Evolutionary conservation across 345 rosid species (phyloP), one percentile per base, ranked within the genome.

Genomic region (Bruguiera sexangula): DNA sequence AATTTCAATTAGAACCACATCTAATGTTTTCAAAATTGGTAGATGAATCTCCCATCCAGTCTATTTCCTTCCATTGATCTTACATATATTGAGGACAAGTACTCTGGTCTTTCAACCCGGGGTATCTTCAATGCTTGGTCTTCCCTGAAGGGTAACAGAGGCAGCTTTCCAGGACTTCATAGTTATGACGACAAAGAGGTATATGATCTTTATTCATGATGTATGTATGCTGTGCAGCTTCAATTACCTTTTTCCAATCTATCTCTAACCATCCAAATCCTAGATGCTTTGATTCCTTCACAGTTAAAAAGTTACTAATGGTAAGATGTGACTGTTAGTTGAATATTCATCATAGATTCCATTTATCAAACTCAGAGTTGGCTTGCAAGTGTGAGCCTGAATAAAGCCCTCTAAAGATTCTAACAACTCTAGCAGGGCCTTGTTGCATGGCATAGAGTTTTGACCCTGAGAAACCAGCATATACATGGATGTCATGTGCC

Each of bases 1-100:
- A 53, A 22, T 68, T 46, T 69, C 65, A 26, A 27, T 68, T 48
- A 67, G 48, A 11, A 37, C 43, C 34, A 48, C 37, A 53, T 60
- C 65, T 53, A 15, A 39, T 39, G 46, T 78, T 63, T 85, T 63
- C 61, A 34, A 26, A 48, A 72, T 71, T 79, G 73, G 79, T 67
- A 95, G 99, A 80, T 88, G 92, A 88, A 83, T 82, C 86, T 92
- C 65, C 97, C 97, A 27, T 83, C 99, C 70, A 72, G 85, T 32
- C 75, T 92, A 76, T 82, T 90, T 68, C 97, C 98, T 54, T 85
- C 99, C 51, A 76, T 86, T 72, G 98, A 95, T 82, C 84, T 92
- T 54, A 79, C 94, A 27, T 88, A 86, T 73, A 79, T 85, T 60
- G 96, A 87, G 78, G 92, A 90, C 83, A 92, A 92, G 67, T 87